Evolutionary conservation across 2,329 filamentous ascomycete species (phyloP).

Genomic region (Aspergillus fijiensis): DNA sequence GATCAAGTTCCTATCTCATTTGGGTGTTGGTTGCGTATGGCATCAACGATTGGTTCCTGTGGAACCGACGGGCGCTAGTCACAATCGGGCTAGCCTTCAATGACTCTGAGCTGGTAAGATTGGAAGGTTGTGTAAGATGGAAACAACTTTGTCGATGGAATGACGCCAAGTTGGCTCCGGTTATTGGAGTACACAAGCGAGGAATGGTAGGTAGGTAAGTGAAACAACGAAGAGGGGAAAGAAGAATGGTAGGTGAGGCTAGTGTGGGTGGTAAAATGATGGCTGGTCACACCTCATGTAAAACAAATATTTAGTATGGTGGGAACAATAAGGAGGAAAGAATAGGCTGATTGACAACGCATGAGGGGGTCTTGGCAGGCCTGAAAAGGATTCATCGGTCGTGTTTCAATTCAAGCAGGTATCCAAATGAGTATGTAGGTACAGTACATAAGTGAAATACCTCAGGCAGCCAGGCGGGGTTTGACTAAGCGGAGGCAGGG

Average conservation of each 20-base stretch:
- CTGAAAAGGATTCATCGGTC: background rate
- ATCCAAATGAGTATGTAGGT: too few relatives aligned
- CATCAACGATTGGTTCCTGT: conserved; percentile 10
- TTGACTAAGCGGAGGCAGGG: too few relatives aligned
- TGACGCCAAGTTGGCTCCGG: background rate
- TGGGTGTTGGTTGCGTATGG: background rate
- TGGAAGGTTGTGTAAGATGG: too few relatives aligned
- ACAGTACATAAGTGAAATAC: background rate
- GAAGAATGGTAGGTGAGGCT: background rate
- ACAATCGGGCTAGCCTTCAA: background rate
- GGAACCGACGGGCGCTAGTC: conserved; percentile 11
- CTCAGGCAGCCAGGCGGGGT: background rate
- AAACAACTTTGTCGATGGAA: background rate
- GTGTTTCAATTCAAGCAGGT: background rate
- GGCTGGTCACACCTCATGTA: background rate
- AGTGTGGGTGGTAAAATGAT: background rate
- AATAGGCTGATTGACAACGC: background rate
- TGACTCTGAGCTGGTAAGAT: background rate
- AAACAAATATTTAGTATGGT: background rate
- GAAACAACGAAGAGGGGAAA: background rate
- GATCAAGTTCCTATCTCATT: background rate
- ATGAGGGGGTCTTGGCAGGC: background rate
- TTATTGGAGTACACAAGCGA: background rate
- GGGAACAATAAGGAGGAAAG: background rate
- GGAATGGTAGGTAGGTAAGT: background rate